Conservation (phyloP, 345 rosid genomes). For the Syzygium jambos region DNA sequence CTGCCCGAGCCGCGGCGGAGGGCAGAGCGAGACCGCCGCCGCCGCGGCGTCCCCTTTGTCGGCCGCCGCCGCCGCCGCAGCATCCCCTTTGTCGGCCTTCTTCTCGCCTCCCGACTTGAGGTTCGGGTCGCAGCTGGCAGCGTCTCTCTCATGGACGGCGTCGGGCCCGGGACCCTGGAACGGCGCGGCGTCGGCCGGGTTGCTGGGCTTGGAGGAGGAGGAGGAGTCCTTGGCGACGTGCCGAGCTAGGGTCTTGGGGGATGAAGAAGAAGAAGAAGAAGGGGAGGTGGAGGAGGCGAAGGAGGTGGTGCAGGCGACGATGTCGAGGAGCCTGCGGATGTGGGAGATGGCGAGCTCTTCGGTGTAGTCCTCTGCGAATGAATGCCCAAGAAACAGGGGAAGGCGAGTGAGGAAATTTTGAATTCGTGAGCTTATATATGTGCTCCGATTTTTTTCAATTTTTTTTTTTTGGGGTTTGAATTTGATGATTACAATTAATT, state of each 20-base stretch:
- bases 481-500: background rate
- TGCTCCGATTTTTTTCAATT: background rate
- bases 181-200: background rate
- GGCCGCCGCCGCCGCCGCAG: constrained; percentile 15
- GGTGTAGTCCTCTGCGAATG: constrained; percentile 66
- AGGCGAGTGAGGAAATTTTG: background rate
- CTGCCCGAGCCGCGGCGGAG: constrained; percentile 75
- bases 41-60: constrained; percentile 31
- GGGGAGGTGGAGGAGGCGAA: constrained; percentile 60
- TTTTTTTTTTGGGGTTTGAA: background rate
- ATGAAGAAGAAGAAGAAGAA: background rate
- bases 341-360: constrained; percentile 68
- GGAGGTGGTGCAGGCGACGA: constrained; percentile 77
- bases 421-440: background rate
- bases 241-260: constrained; percentile 37
- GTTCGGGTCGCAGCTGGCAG: constrained; percentile 3
- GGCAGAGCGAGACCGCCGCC: constrained; percentile 47
- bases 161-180: background rate
- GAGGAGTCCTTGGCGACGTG: constrained; percentile 12
- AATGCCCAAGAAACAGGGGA: background rate
- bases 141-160: background rate
- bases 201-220: constrained; percentile 3
- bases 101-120: constrained; percentile 15
- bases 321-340: constrained; percentile 82
- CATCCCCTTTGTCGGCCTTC: constrained; percentile 1